A percentile compares a stretch with the other conserved stretches of the same genome.
Conservation (phyloP, 345 rosid genomes). For the Noccaea caerulescens region DNA sequence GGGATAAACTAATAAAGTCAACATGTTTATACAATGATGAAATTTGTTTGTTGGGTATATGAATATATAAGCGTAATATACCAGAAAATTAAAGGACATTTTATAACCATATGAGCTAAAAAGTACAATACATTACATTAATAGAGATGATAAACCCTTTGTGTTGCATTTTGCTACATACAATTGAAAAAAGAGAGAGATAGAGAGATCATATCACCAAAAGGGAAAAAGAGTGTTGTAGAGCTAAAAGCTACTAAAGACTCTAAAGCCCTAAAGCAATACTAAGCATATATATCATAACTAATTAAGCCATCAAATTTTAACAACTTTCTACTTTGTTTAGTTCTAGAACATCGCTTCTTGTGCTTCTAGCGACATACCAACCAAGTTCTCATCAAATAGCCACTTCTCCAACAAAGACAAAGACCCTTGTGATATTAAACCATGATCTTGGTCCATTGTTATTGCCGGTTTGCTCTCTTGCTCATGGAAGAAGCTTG, state of each 20-base stretch:
- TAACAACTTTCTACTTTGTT: neutral
- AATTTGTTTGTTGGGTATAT: neutral
- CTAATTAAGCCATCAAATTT: conserved; percentile 21
- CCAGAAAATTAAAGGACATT: neutral
- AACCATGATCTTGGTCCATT: conserved; percentile 38
- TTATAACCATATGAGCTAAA: conserved; percentile 30
- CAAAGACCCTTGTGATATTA: conserved; percentile 52
- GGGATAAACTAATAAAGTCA: neutral
- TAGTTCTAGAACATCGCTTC: conserved; percentile 44
- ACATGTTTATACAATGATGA: neutral
- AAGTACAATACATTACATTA: conserved; percentile 17
- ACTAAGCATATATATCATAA: conserved; percentile 23
- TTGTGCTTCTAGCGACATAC: conserved; percentile 51
- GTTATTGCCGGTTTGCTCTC: conserved; percentile 53
- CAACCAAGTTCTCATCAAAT: conserved; percentile 61
- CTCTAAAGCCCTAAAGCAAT: conserved; percentile 43
- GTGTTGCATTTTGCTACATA: conserved; percentile 30
- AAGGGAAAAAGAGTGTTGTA: conserved; percentile 41
- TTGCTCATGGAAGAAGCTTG: conserved; percentile 50
- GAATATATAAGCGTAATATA: neutral
- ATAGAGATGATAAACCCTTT: conserved; percentile 15
- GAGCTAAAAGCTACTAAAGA: conserved; percentile 43
- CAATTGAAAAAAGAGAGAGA: neutral
- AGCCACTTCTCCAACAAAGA: conserved; percentile 75
- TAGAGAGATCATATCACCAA: conserved; percentile 17